Evolutionary conservation across 495 filamentous ascomycete species (phyloP), one percentile per base, ranked within the genome.

Genomic region (Podospora pseudopauciseta): DNA sequence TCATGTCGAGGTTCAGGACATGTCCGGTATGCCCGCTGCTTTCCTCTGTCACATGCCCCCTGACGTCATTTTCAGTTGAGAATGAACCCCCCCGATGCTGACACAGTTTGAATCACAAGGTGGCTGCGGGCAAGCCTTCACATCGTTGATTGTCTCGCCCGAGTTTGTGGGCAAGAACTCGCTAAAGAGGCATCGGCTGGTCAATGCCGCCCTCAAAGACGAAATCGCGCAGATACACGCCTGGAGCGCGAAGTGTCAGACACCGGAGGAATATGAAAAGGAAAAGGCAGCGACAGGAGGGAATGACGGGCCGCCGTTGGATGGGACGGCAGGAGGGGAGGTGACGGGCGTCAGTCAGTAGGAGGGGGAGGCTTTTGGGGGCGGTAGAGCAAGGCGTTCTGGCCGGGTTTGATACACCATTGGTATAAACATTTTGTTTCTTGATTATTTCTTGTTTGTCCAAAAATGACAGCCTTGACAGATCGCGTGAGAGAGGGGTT

Each of bases 181-280:
- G 64, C 88, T 99, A 19, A 92, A 92, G 65, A 87, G 94, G 18
- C 92, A 97, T 81, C 88, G 95, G 23, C 83, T 96, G 63, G 95
- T 97, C 60, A 98, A 99, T 79, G 85, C 86, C 2, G 89, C 88
- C 6, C 79, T 99, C 74, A 95, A 94, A 81, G 86, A 86, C n/a
- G 95, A 99, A 82, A 95, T 99, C 78, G 91, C 92, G 4, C 87
- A 88, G 59, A 97, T 99, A 66, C 95, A 99, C 83, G 95, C 95
- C n/a, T 99, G 95, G 95, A 94, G 92, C 67, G 92, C 95, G 27
- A 97, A 94, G 80, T 98, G 96, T 79, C 92, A 90, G 82, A 98
- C 95, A 18, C 92, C 93, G 1, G 94, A 94, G 77, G 92, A 99
- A 82, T 97, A 91, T 89, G 88, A 90, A 82, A 89, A 85, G 77